These are phyloP conservation scores for Hyphopichia pseudoburtonii DNA, from an alignment of 1,139 yeast genomes.

Conservation along the genomic window DNA sequence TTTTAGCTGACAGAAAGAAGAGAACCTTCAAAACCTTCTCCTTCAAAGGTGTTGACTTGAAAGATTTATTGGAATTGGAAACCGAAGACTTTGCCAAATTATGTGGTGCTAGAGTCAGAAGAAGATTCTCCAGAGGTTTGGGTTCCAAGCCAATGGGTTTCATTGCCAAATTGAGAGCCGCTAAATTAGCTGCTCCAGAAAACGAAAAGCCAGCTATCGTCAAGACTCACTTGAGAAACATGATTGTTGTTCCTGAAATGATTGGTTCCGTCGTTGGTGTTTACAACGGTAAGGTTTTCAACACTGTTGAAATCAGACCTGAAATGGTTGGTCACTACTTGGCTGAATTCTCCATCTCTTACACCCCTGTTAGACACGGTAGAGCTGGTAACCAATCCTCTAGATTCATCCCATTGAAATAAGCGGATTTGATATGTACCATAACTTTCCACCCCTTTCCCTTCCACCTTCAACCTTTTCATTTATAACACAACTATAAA, in stretches of 20 bases:
- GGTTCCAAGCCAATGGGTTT: slow-evolving; percentile 95
- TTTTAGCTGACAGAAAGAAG: slow-evolving; percentile 71
- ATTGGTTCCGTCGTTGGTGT: slow-evolving; percentile 98
- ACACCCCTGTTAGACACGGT: slow-evolving; percentile 99
- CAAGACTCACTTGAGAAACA: slow-evolving; percentile 99
- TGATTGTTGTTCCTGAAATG: slow-evolving; percentile 99
- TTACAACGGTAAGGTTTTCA: slow-evolving; percentile 99
- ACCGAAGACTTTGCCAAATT: slow-evolving; percentile 96
- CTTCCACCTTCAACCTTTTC: neutral
- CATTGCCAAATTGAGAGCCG: slow-evolving; percentile 97
- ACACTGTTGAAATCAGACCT: slow-evolving; percentile 98
- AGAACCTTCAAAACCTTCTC: slow-evolving; percentile 96
- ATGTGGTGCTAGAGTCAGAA: slow-evolving; percentile 98
- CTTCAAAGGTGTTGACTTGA: slow-evolving; percentile 98
- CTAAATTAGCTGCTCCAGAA: slow-evolving; percentile 88
- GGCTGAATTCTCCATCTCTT: slow-evolving; percentile 99
- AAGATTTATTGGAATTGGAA: slow-evolving; percentile 90
- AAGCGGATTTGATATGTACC: slow-evolving; percentile 18
- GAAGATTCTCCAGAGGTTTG: slow-evolving; percentile 98
- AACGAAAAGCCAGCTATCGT: slow-evolving; percentile 98
- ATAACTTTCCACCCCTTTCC: neutral
- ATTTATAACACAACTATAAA: too few species aligned
- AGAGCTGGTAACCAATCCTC: slow-evolving; percentile 96
- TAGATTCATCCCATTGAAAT: slow-evolving; percentile 72
- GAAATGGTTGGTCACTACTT: slow-evolving; percentile 99